Conservation (phyloP, 2,329 filamentous ascomycete genomes). For the Phoma herbarum region DNA sequence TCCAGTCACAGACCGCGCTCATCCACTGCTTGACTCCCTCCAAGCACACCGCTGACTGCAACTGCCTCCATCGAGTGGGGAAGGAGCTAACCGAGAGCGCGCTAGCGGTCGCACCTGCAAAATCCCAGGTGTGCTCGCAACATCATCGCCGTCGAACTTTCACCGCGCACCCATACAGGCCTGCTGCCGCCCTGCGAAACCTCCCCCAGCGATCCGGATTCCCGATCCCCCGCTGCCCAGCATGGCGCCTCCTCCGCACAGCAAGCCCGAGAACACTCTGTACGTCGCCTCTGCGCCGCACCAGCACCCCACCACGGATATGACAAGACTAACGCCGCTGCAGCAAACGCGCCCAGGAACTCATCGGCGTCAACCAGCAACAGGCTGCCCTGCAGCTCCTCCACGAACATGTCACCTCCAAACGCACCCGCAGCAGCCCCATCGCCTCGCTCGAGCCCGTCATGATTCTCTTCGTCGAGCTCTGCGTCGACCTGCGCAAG, state of each 20-base stretch:
- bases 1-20: not conserved
- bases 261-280: constrained; percentile 98
- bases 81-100: constrained; percentile 10
- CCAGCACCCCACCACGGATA: constrained; percentile 9
- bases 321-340: constrained; percentile 29
- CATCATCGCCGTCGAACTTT: constrained; percentile 31
- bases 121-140: constrained; percentile 12
- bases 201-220: constrained; percentile 39
- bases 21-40: not conserved
- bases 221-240: constrained; percentile 51
- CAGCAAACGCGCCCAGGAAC: constrained; percentile 85
- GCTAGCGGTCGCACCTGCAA: constrained; percentile 3
- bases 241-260: constrained; percentile 95
- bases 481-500: constrained; percentile 97
- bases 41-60: not conserved
- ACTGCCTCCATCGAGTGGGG: constrained; percentile 1
- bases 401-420: constrained; percentile 99
- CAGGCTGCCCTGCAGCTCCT: constrained; percentile 92
- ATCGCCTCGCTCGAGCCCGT: constrained; percentile 97
- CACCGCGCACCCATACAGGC: constrained; percentile 26
- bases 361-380: constrained; percentile 96
- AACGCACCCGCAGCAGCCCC: constrained; percentile 95
- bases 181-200: constrained; percentile 16
- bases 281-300: constrained; percentile 29
- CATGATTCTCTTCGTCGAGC: constrained; percentile 96